Conservation (phyloP, 164 flowering plant species). For the Tinospora cordifolia region DNA sequence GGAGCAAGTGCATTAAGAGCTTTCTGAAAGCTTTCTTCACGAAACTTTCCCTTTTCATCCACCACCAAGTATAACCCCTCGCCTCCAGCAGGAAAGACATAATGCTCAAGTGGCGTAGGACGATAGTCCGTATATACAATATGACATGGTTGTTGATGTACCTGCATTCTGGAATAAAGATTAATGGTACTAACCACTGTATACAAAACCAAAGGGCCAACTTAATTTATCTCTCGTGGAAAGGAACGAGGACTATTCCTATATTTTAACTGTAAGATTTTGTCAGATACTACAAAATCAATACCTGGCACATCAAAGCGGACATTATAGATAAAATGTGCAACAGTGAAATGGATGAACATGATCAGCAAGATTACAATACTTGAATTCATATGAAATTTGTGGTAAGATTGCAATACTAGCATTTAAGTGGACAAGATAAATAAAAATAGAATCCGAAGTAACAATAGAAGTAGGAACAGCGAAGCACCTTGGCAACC, state of each 20-base stretch:
- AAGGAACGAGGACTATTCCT: neutral
- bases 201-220: neutral
- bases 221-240: neutral
- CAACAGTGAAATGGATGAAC: too few relatives aligned
- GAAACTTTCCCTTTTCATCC: conserved; percentile 92
- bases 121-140: conserved; percentile 97
- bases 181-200: neutral
- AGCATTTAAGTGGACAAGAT: too few relatives aligned
- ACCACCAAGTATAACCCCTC: conserved; percentile 85
- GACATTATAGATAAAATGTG: too few relatives aligned
- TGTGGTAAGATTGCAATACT: too few relatives aligned
- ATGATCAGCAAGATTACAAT: too few relatives aligned
- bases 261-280: too few relatives aligned
- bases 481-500: too few relatives aligned
- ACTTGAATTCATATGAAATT: too few relatives aligned
- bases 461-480: too few relatives aligned
- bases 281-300: too few relatives aligned
- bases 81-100: conserved; percentile 87
- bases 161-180: conserved; percentile 41
- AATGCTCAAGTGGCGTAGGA: conserved; percentile 99
- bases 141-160: conserved; percentile 94
- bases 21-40: conserved; percentile 94
- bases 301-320: too few relatives aligned
- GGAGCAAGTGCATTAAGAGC: conserved; percentile 85
- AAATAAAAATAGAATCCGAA: too few relatives aligned